Evolutionary conservation across 1,284 basidiomycete genomes (phyloP), one percentile per base, ranked within the genome.

Genomic region (Trametes hirsuta): DNA sequence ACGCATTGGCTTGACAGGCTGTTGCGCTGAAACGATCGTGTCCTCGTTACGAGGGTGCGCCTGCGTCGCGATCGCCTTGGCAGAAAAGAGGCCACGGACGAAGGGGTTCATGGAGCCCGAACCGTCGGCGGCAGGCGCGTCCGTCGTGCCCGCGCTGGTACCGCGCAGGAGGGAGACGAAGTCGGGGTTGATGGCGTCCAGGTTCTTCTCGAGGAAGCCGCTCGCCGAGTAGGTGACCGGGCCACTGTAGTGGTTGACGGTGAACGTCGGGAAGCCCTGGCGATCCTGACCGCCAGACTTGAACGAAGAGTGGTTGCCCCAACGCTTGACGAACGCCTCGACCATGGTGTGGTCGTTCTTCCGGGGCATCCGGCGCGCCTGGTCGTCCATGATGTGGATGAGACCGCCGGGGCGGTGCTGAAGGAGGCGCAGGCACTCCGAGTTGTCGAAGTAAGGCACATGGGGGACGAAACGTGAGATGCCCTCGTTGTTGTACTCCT

Each of bases 301-400:
- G 85, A 98, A 98, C 0, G 89, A 91, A 0, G 90, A 84, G 71
- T 98, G 95, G 69, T 94, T 97, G 4, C 88, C 91, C 94, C 95
- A 98, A 3, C 95, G 86, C 77, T 98, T 98, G 55, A 85, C 81
- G 72, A 98, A 95, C 0, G 95, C 93, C 66, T 98, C 94, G 15
- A 97, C 87, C 94, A 98, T 97, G 4, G 91, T 94, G 58, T 90
- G 84, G 69, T 98, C 94, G 6, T 89, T 95, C 86, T 96, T 97
- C 78, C 95, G 95, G 37, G 92, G 88, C 63, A 85, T 84, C 42
- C 92, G 83, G 15, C 90, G 83, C 10, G 95, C 91, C 75, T 98
- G 95, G 71, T 99, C 97, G 72, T 98, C 96, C 88, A 98, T 94
- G 75, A 98, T 98, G 72, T 97, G 94, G 53, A 98, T 88, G 35